Percentiles rank a stretch among this genome's conserved stretches.
Conservation (phyloP, 108 stramenopile genomes). For the Nitzschia sp. region DNA sequence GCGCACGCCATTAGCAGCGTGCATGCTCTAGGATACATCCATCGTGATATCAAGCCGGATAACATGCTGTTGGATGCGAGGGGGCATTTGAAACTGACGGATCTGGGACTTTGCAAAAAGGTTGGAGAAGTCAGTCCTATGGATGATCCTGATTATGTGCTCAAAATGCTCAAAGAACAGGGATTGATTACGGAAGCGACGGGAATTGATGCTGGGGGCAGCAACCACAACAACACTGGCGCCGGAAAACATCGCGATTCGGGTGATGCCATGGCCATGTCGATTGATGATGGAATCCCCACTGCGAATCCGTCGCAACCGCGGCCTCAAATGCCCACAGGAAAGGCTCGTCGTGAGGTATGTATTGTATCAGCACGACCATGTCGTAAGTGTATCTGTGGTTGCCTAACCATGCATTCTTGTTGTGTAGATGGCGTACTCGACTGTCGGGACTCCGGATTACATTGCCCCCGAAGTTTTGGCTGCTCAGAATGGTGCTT, state of each 20-base stretch:
- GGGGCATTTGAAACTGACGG: constrained; percentile 98
- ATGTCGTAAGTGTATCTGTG: background rate
- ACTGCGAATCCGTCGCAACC: constrained; percentile 28
- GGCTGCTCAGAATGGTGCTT: constrained; percentile 90
- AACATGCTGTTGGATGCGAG: constrained; percentile 98
- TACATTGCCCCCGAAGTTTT: constrained; percentile 99
- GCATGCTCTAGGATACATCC: constrained; percentile 96
- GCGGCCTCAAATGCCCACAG: constrained; percentile 31
- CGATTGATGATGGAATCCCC: constrained; percentile 68
- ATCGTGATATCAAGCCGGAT: constrained; percentile 99
- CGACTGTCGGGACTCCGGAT: constrained; percentile 99
- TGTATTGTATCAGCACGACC: constrained; percentile 13
- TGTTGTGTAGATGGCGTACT: constrained; percentile 84
- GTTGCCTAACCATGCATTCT: background rate
- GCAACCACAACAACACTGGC: background rate
- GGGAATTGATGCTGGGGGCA: constrained; percentile 40
- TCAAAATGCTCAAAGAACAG: constrained; percentile 70
- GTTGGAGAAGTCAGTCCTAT: constrained; percentile 87
- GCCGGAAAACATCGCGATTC: constrained; percentile 55
- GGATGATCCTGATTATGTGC: constrained; percentile 85
- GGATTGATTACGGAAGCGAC: constrained; percentile 35
- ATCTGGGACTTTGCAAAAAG: constrained; percentile 98
- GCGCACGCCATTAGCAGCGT: constrained; percentile 95
- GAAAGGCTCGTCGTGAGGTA: constrained; percentile 83
- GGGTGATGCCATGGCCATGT: constrained; percentile 80